A percentile compares a stretch with the other conserved stretches of the same genome.
phyloP scores from a whole-genome alignment of 768 basidiomycete genomes.

The Candolleomyces efflorescens region DNA sequence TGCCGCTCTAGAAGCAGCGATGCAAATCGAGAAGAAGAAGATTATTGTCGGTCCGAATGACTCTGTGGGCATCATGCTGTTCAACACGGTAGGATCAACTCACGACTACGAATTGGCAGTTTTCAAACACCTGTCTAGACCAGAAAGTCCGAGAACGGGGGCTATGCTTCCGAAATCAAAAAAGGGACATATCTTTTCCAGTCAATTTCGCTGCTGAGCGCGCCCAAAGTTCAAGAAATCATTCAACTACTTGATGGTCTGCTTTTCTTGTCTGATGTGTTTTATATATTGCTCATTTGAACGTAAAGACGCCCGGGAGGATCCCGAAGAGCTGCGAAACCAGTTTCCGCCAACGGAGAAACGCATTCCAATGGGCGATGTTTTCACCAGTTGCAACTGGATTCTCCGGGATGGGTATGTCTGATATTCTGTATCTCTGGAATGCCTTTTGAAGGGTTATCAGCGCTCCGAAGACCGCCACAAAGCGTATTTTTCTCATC shows the following conservation, averaged over 20 bases:
- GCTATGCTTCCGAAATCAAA: constrained; percentile 59
- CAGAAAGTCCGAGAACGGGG: constrained; percentile 34
- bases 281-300: constrained; percentile 6
- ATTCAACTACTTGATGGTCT: constrained; percentile 75
- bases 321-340: constrained; percentile 50
- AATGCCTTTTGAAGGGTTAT: background rate
- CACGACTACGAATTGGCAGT: background rate
- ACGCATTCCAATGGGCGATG: constrained; percentile 78
- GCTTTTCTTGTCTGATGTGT: constrained; percentile 14
- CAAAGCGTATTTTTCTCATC: constrained; percentile 91
- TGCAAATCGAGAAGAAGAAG: constrained; percentile 87
- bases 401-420: constrained; percentile 79
- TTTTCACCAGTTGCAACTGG: constrained; percentile 89
- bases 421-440: background rate
- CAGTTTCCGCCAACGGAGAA: constrained; percentile 66
- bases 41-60: constrained; percentile 87
- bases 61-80: constrained; percentile 84
- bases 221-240: constrained; percentile 76
- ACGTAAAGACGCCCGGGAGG: constrained; percentile 55
- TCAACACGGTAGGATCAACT: constrained; percentile 73
- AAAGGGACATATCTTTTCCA: constrained; percentile 70
- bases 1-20: constrained; percentile 75
- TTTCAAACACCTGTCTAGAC: constrained; percentile 26
- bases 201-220: constrained; percentile 70
- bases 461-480: constrained; percentile 82